Evolutionary conservation across 768 basidiomycete genomes (phyloP).

Genomic region (Tephrocybe sp.): DNA sequence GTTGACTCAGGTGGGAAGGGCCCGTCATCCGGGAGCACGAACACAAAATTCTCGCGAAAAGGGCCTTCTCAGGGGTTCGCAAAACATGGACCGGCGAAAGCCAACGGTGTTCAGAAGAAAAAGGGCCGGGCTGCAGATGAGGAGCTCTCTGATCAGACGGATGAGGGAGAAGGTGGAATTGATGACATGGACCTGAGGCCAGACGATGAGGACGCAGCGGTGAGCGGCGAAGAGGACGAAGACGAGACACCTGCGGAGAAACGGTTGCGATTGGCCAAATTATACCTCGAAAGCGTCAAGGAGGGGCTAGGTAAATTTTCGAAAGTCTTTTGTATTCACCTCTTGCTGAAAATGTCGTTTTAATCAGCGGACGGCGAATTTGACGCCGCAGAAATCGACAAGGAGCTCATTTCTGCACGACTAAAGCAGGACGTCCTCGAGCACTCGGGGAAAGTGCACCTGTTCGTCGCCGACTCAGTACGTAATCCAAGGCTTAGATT

Average conservation of each 20-base stretch:
- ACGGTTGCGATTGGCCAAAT: slow-evolving; percentile 82
- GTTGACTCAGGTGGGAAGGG: slow-evolving; percentile 29
- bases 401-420: slow-evolving; percentile 86
- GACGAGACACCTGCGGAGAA: slow-evolving; percentile 94
- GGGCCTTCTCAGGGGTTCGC: slow-evolving; percentile 15
- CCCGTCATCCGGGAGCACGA: slow-evolving; percentile 18
- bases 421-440: slow-evolving; percentile 92
- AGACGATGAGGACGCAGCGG: slow-evolving; percentile 47
- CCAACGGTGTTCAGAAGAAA: slow-evolving; percentile 25
- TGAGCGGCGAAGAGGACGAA: slow-evolving; percentile 81
- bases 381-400: slow-evolving; percentile 95
- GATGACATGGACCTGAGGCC: slow-evolving; percentile 75
- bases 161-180: slow-evolving; percentile 51
- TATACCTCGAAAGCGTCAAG: slow-evolving; percentile 87
- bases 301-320: slow-evolving; percentile 59
- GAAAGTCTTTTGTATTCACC: neutral
- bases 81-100: slow-evolving; percentile 26
- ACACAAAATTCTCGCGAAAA: slow-evolving; percentile 28
- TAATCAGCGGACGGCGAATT: slow-evolving; percentile 78
- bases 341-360: too few relatives aligned
- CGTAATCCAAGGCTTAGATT: slow-evolving; percentile 22
- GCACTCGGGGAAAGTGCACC: slow-evolving; percentile 84
- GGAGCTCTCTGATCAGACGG: slow-evolving; percentile 67
- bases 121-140: slow-evolving; percentile 46
- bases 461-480: slow-evolving; percentile 76